These are phyloP conservation scores for Coelastrella sp. DNA, from an alignment of 139 green algal genomes.

Conservation along the genomic window DNA sequence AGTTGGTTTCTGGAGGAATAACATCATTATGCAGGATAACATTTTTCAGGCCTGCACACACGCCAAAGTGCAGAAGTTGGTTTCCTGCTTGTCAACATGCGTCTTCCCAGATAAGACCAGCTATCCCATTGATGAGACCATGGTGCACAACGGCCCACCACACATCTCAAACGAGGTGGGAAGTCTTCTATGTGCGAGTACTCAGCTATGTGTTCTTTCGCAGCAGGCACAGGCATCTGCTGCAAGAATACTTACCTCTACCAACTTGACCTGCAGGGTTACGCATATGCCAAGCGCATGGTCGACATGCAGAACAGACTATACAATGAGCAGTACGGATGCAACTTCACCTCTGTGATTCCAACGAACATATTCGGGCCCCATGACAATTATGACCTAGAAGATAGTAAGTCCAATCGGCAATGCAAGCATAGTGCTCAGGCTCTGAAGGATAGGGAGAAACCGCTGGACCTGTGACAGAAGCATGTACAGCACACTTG, in stretches of 20 bases:
- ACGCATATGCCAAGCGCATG: constrained; percentile 68
- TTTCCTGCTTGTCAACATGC: constrained; percentile 72
- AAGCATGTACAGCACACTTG: neutral
- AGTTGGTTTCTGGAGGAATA: constrained; percentile 65
- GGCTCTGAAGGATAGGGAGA: neutral
- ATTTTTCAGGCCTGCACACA: constrained; percentile 63
- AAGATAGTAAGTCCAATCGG: constrained; percentile 48
- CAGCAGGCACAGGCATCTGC: neutral
- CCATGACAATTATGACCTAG: constrained; percentile 81
- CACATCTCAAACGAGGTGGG: constrained; percentile 61
- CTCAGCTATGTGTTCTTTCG: neutral
- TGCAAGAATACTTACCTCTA: neutral
- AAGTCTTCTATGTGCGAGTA: neutral
- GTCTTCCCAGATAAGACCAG: constrained; percentile 72
- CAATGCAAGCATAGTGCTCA: neutral
- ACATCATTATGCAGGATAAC: constrained; percentile 71
- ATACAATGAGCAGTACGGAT: constrained; percentile 70
- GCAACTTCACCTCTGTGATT: constrained; percentile 70
- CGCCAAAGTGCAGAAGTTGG: constrained; percentile 61
- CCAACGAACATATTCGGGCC: constrained; percentile 84
- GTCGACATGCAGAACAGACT: constrained; percentile 65
- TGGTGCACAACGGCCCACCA: constrained; percentile 68
- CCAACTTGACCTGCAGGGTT: constrained; percentile 44
- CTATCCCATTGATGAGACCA: constrained; percentile 72
- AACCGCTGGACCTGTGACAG: neutral